Evolutionary conservation across 2,329 filamentous ascomycete genomes (phyloP).

Genomic region (Fusarium sambucinum): DNA sequence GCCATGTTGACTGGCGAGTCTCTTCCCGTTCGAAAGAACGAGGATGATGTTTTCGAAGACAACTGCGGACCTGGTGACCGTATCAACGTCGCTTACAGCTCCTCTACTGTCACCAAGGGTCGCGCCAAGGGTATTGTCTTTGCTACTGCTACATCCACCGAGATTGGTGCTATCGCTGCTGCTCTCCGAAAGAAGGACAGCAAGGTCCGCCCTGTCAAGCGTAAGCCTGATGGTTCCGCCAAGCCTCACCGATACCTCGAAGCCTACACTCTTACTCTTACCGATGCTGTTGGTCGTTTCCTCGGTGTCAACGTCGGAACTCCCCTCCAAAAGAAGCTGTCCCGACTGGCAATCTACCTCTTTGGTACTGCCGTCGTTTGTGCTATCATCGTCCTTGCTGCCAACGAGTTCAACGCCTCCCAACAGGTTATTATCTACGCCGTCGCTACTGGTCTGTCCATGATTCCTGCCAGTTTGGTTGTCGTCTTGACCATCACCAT

Average conservation of each 20-base stretch:
- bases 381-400: constrained; percentile 75
- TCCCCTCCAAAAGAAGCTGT: constrained; percentile 76
- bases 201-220: constrained; percentile 63
- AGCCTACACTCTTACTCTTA: constrained; percentile 62
- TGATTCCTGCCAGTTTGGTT: constrained; percentile 64
- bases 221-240: constrained; percentile 64
- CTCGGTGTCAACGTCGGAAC: constrained; percentile 77
- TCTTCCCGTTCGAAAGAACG: constrained; percentile 68
- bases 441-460: constrained; percentile 61
- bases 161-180: constrained; percentile 71
- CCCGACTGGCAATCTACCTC: constrained; percentile 73
- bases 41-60: constrained; percentile 56
- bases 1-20: constrained; percentile 74
- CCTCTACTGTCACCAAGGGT: constrained; percentile 72
- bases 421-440: constrained; percentile 71
- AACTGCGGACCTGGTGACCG: constrained; percentile 65
- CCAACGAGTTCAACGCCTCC: constrained; percentile 67
- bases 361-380: constrained; percentile 76
- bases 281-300: constrained; percentile 71
- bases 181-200: constrained; percentile 63
- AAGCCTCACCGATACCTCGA: constrained; percentile 65
- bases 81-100: constrained; percentile 72
- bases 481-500: constrained; percentile 71
- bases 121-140: constrained; percentile 71
- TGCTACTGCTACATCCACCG: constrained; percentile 71